Base-by-base conservation (phyloP, 306 rosid species). In the Hippophae rhamnoides region DNA sequence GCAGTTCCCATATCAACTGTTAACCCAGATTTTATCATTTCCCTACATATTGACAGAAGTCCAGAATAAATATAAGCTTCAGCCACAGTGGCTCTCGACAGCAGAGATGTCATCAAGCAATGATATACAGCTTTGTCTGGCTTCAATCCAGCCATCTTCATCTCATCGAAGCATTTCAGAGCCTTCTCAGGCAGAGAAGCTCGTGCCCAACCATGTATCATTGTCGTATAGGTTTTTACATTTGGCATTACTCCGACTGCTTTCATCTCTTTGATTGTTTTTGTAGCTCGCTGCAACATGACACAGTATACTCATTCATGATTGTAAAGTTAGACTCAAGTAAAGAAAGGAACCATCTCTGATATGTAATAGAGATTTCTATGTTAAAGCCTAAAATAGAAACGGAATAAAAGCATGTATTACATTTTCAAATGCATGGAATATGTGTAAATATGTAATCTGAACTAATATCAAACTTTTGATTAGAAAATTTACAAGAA, bases 1-100 rank as follows among this genome's bases (percentile, higher is more conserved):
- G 96, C 99, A 72, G 96, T 92, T 61, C 96, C 99, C 96, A 92
- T 88, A 69, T 92, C 99, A n/a, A 92, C 56, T 14, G 85, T 83
- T 69, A 85, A 60, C 51, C 77, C 90, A 38, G 82, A 81, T 63
- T 83, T 90, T 48, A 82, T 60, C 96, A 92, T 92, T 84, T 92
- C 96, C 68, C 66, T 65, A 56, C 93, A 85, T 41, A 85, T 63
- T 8, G 88, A 73, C 59, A 92, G 64, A 62, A 88, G 76, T 13
- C 84, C 93, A 9, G 78, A 77, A 43, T 85, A 88, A 27, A 83
- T 67, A 76, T 76, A 78, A 42, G 87, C 82, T 77, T 83, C 90
- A 14, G 93, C 86, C 61, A 83, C 73, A 13, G 87, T 79, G 52
- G 99, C 96, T 72, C 99, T 83, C 5, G 99, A 92, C 63, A 92